Conservation (phyloP, 2,329 filamentous ascomycete genomes). For the Fusarium napiforme region DNA sequence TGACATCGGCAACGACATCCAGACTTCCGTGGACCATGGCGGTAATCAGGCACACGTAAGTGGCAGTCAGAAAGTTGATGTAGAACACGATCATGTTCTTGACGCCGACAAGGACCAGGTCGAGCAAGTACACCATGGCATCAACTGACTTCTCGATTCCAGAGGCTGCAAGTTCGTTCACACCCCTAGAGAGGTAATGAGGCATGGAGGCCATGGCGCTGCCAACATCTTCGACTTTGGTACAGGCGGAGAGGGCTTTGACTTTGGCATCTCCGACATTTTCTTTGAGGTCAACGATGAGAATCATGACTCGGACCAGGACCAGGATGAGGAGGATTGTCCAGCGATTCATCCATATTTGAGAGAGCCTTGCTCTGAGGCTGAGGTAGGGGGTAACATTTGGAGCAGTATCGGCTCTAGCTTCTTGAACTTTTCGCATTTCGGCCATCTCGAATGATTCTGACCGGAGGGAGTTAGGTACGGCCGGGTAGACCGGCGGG, state of each 20-base stretch:
- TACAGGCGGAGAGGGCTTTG: constrained; percentile 89
- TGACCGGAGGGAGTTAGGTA: constrained; percentile 52
- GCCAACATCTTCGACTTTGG: constrained; percentile 89
- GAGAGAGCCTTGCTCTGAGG: constrained; percentile 87
- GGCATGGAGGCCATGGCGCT: constrained; percentile 99
- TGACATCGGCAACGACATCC: constrained; percentile 68
- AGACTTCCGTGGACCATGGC: constrained; percentile 83
- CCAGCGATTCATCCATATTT: constrained; percentile 98
- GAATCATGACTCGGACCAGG: constrained; percentile 81
- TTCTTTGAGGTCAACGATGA: constrained; percentile 76
- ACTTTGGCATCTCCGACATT: constrained; percentile 80
- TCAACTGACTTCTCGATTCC: constrained; percentile 84
- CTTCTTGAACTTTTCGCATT: constrained; percentile 46
- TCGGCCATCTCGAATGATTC: constrained; percentile 52
- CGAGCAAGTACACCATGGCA: constrained; percentile 81
- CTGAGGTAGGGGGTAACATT: constrained; percentile 91
- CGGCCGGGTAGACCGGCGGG: constrained; percentile 49
- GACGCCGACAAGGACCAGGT: constrained; percentile 82
- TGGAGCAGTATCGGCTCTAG: constrained; percentile 67
- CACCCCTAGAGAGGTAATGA: constrained; percentile 87
- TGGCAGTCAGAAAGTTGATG: constrained; percentile 90
- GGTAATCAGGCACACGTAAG: constrained; percentile 89
- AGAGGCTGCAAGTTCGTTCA: constrained; percentile 85
- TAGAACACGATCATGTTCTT: constrained; percentile 91
- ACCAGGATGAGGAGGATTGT: constrained; percentile 89